These are phyloP conservation scores for Erigeron philadelphicus DNA, from an alignment of 140 eudicot species.

Conservation along the genomic window DNA sequence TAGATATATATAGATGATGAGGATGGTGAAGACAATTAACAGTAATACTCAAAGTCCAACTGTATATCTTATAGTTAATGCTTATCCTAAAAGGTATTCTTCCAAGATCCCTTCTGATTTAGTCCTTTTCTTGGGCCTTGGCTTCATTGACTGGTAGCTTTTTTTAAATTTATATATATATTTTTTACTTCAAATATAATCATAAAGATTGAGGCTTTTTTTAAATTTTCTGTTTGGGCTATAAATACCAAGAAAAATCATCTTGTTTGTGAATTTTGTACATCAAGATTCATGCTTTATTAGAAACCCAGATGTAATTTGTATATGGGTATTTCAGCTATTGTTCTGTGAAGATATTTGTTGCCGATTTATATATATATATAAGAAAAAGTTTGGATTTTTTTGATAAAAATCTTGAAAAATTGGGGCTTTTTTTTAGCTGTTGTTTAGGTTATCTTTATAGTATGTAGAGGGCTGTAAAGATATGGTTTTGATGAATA, in stretches of 20 bases:
- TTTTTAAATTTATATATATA: neutral
- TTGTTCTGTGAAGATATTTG: constrained; percentile 20
- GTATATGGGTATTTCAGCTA: constrained; percentile 26
- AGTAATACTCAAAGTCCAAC: constrained; percentile 44
- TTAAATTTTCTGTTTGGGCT: neutral
- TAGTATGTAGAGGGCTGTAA: constrained; percentile 20
- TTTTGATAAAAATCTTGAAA: neutral
- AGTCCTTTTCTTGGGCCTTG: constrained; percentile 90
- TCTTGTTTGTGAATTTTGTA: neutral
- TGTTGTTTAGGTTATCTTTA: constrained; percentile 6
- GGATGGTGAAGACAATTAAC: constrained; percentile 50
- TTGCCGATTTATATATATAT: constrained; percentile 14
- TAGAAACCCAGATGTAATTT: constrained; percentile 18
- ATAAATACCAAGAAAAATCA: constrained; percentile 24
- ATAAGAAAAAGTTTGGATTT: constrained; percentile 6
- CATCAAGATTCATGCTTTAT: no score
- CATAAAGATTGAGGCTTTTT: neutral
- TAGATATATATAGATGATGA: constrained; percentile 34
- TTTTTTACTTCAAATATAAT: neutral
- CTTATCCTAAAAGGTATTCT: constrained; percentile 89
- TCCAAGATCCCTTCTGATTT: constrained; percentile 96
- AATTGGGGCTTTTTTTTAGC: neutral
- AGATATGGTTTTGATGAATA: constrained; percentile 20
- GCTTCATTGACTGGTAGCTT: constrained; percentile 83
- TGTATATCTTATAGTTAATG: constrained; percentile 65